Evolutionary conservation across 1,284 basidiomycete genomes (phyloP).

Genomic region (Inonotus hispidus): DNA sequence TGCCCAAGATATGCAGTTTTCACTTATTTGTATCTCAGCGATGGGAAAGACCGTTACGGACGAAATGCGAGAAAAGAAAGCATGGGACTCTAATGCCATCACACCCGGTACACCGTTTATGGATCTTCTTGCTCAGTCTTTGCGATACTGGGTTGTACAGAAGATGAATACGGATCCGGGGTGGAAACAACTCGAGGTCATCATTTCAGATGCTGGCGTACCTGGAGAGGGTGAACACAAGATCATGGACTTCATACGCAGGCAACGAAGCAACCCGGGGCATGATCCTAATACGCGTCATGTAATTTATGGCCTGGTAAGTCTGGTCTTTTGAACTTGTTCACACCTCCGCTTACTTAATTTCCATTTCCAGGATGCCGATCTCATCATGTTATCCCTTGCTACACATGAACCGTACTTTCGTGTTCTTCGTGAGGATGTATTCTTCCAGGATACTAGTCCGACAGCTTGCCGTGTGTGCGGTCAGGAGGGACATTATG

Average conservation of each 20-base stretch:
- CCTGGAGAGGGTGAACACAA: slow-evolving; percentile 99
- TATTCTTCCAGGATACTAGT: slow-evolving; percentile 83
- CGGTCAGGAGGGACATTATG: slow-evolving; percentile 91
- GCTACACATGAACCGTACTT: slow-evolving; percentile 99
- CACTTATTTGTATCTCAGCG: slow-evolving; percentile 38
- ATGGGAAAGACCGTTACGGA: slow-evolving; percentile 90
- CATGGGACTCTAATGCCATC: slow-evolving; percentile 99
- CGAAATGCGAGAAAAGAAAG: slow-evolving; percentile 77
- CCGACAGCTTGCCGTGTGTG: slow-evolving; percentile 83
- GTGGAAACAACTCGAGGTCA: slow-evolving; percentile 95
- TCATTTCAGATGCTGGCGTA: slow-evolving; percentile 96
- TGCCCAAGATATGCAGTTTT: background rate
- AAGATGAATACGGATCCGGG: slow-evolving; percentile 95
- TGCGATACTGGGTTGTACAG: slow-evolving; percentile 95
- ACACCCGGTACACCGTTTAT: slow-evolving; percentile 99
- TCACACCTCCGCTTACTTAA: background rate
- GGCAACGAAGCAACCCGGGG: slow-evolving; percentile 81
- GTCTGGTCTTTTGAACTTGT: slow-evolving; percentile 26
- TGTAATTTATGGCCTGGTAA: slow-evolving; percentile 94
- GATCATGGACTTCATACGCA: slow-evolving; percentile 98
- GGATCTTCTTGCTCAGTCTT: slow-evolving; percentile 82
- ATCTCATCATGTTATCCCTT: slow-evolving; percentile 97
- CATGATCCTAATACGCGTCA: slow-evolving; percentile 96
- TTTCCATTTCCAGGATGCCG: slow-evolving; percentile 75
- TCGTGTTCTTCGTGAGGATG: slow-evolving; percentile 96